Percentiles rank a stretch among this genome's conserved stretches.
Evolutionary conservation across 2,329 filamentous ascomycete genomes (phyloP).

Genomic region (Chrysosporium queenslandicum): DNA sequence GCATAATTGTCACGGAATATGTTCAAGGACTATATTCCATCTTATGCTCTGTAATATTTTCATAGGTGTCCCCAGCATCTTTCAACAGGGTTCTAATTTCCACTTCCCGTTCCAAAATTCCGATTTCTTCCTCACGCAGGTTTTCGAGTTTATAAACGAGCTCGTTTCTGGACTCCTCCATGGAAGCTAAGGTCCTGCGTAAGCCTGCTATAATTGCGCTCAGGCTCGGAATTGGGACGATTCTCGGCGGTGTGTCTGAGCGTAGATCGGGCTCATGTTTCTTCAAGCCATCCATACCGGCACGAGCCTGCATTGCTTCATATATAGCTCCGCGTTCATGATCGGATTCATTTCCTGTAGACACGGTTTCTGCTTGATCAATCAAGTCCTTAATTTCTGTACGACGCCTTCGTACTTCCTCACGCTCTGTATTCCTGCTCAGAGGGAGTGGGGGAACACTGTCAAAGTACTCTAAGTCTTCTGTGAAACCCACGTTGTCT

Average conservation of each 20-base stretch:
- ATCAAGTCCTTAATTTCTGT: constrained; percentile 78
- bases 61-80: constrained; percentile 65
- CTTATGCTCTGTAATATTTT: no score
- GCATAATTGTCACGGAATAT: no score
- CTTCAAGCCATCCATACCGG: constrained; percentile 66
- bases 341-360: constrained; percentile 55
- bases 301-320: constrained; percentile 73
- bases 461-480: constrained; percentile 89
- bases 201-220: constrained; percentile 56
- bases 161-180: constrained; percentile 53
- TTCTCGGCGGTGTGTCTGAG: constrained; percentile 56
- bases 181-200: constrained; percentile 49
- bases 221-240: constrained; percentile 67
- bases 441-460: constrained; percentile 72
- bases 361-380: constrained; percentile 60
- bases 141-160: constrained; percentile 56
- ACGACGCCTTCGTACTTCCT: constrained; percentile 54
- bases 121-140: constrained; percentile 56
- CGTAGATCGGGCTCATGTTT: constrained; percentile 28
- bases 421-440: constrained; percentile 66
- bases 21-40: no score
- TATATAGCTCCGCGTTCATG: constrained; percentile 63
- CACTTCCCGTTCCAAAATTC: constrained; percentile 58
- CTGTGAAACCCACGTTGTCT: constrained; percentile 85
- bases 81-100: constrained; percentile 74